These are phyloP conservation scores for bread wheat (Triticum aestivum) DNA, from an alignment of 176 grass and related monocot genomes.

Conservation along the genomic window IWGSC_CS_RefSeq_v2.1 NC_057798.1:68863223-68863722, in stretches of 20 bases:
- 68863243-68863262: conserved; percentile 18
- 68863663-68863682: too few species aligned
- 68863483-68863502: conserved; percentile 14
- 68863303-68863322: background rate
- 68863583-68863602: background rate
- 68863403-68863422: background rate
- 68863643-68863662: too few species aligned
- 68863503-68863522: background rate
- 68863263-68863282: background rate
- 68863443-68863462: background rate
- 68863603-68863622: too few species aligned
- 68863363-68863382: too few species aligned
- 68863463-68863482: background rate
- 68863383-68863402: background rate
- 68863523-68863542: conserved; percentile 30
- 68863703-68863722: too few species aligned
- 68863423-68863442: background rate
- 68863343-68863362: too few species aligned
- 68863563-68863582: conserved; percentile 23
- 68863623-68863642: too few species aligned
- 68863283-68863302: background rate
- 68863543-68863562: background rate
- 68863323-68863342: too few species aligned
- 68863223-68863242: background rate
- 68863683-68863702: too few species aligned